These are phyloP conservation scores for Thraustochytrium sp. DNA, from an alignment of 352 stramenopile genomes.

Conservation along the genomic window DNA sequence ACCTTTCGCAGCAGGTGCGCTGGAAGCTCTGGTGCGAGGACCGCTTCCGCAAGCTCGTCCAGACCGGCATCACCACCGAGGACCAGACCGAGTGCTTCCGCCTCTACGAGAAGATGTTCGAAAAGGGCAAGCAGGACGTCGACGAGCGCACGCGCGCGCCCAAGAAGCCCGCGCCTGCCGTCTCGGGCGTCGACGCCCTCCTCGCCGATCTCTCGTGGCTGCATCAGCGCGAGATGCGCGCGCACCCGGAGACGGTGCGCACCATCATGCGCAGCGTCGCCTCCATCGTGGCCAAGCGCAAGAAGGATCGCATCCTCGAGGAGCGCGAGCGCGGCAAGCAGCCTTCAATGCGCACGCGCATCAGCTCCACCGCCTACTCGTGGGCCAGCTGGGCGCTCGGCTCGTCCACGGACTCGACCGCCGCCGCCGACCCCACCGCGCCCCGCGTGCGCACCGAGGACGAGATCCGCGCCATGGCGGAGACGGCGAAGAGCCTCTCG, in stretches of 20 bases:
- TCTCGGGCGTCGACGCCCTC: background rate
- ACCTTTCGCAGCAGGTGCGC: background rate
- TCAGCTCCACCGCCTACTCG: background rate
- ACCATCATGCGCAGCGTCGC: background rate
- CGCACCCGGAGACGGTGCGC: background rate
- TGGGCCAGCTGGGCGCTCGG: conserved; percentile 28
- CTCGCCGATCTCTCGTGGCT: conserved; percentile 28
- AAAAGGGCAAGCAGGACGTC: background rate
- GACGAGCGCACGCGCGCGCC: background rate
- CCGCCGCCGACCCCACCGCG: background rate
- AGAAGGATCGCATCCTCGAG: background rate
- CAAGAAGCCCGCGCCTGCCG: background rate
- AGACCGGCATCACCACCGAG: background rate
- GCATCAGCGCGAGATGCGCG: background rate
- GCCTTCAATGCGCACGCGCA: background rate
- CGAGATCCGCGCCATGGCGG: background rate
- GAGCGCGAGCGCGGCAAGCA: background rate
- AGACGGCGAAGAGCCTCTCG: conserved; percentile 1
- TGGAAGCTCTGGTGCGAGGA: conserved; percentile 33
- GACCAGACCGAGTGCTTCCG: conserved; percentile 6
- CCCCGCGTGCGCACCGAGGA: background rate
- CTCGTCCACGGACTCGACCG: background rate
- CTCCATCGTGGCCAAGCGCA: conserved; percentile 13
- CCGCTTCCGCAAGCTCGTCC: background rate
- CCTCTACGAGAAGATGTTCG: conserved; percentile 34